Evolutionary conservation across 805 yeast species (phyloP).

Genomic region (Clavispora fructus): DNA sequence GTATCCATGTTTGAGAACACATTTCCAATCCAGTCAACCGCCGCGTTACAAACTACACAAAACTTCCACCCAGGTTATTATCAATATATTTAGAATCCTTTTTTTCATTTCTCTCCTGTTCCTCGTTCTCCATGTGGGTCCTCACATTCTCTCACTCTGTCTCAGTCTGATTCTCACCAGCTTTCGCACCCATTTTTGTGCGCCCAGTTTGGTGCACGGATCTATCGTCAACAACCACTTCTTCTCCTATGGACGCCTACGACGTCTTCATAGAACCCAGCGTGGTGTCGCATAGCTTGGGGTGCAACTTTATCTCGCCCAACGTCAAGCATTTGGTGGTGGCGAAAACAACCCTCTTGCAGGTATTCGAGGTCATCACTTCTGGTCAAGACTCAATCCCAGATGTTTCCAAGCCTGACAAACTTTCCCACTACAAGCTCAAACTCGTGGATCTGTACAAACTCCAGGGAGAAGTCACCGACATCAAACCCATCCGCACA

Average conservation of each 20-base stretch:
- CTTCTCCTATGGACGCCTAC: conserved; percentile 65
- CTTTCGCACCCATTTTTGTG: background rate
- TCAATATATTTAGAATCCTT: too few species aligned
- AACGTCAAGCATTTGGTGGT: conserved; percentile 53
- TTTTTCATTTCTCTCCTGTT: too few species aligned
- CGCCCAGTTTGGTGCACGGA: conserved; percentile 1
- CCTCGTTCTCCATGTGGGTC: too few species aligned
- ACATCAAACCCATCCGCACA: conserved; percentile 46
- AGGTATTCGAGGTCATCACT: conserved; percentile 45
- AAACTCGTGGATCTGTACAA: conserved; percentile 55
- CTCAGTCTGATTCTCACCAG: too few species aligned
- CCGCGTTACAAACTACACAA: too few species aligned
- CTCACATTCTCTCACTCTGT: too few species aligned
- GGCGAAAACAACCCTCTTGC: conserved; percentile 66
- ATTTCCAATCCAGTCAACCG: too few species aligned
- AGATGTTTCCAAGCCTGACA: conserved; percentile 6
- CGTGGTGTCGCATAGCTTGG: conserved; percentile 56
- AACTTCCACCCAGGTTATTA: too few species aligned
- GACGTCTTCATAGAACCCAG: conserved; percentile 75
- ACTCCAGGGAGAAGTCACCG: conserved; percentile 65
- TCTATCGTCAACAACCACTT: background rate
- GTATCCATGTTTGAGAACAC: too few species aligned
- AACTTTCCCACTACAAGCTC: conserved; percentile 20
- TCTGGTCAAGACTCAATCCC: background rate
- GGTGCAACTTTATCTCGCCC: conserved; percentile 46